Evolutionary conservation across 306 rosid genomes (phyloP), one percentile per base, ranked within the genome.

Genomic region (Datisca glomerata): DNA sequence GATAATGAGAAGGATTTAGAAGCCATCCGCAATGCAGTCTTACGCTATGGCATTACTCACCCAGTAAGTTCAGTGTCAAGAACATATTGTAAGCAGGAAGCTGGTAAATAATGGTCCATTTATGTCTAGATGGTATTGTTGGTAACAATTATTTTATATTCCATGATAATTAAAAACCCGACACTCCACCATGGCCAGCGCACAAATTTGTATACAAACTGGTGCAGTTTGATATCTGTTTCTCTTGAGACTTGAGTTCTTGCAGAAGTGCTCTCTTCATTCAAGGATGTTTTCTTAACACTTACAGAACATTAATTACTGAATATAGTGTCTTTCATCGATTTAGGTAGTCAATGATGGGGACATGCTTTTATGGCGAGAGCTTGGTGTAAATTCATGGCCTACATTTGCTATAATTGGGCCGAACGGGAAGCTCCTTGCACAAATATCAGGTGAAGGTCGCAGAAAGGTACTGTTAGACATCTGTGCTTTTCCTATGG

Each of bases 1-100:
- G 94, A 87, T 63, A 87, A 83, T 41, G 97, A 87, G 74, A 87
- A 79, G 63, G 97, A 87, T 68, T 80, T 82, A 53, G 93, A 83
- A 69, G 97, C 97, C 55, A 83, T 87, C 61, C 93, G 86, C 71
- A 83, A 77, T 58, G 94, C 97, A 12, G 97, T 87, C 55, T 65
- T 87, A 48, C 97, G 97, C 62, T 87, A 83, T 67, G 71, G 60
- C 61, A 76, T 87, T 49, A 74, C 78, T 70, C 97, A 87, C 64
- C 97, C 97, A 7, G 97, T 87, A 76, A 70, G 83, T 49, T 34
- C 59, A 49, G n/a, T n/a, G 45, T 39, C 48, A 28, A 42, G 28
- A 14, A 12, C 33, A 21, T 45, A 1, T 2, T 24, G 43, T 41
- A 25, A 33, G 41, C 33, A 37, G 15, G 32, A 18, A 9, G 25